Conservation (phyloP, 1,284 basidiomycete genomes). For the Ustilago nuda region DNA sequence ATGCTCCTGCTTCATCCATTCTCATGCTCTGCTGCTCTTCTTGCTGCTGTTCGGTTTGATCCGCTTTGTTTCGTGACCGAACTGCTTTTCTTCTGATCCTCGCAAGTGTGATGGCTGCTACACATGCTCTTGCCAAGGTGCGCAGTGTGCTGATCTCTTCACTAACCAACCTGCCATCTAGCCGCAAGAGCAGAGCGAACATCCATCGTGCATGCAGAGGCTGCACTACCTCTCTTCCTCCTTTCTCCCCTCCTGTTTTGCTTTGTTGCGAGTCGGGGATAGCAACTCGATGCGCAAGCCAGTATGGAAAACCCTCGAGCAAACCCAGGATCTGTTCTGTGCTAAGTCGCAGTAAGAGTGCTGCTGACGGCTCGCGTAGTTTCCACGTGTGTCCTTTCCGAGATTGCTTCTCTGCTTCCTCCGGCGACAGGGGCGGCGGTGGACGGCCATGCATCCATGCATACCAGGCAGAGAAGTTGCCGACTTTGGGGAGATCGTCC, state of each 20-base stretch:
- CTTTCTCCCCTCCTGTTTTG: not conserved
- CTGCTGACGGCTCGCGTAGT: constrained; percentile 27
- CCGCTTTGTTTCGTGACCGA: constrained; percentile 9
- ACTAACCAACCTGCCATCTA: constrained; percentile 79
- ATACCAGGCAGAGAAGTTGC: constrained; percentile 44
- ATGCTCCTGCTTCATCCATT: constrained; percentile 77
- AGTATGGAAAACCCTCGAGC: constrained; percentile 45
- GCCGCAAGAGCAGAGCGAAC: constrained; percentile 79
- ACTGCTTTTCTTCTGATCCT: constrained; percentile 49
- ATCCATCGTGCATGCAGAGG: constrained; percentile 83
- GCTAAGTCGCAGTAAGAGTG: constrained; percentile 25
- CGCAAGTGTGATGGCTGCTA: constrained; percentile 72
- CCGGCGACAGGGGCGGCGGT: constrained; percentile 8
- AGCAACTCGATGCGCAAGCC: constrained; percentile 32
- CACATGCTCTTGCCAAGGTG: constrained; percentile 80
- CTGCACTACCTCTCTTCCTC: constrained; percentile 72
- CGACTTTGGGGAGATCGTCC: constrained; percentile 38
- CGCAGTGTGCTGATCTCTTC: constrained; percentile 84
- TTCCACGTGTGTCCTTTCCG: constrained; percentile 24
- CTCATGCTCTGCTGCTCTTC: constrained; percentile 36
- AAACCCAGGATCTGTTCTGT: constrained; percentile 50
- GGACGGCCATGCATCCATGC: constrained; percentile 49
- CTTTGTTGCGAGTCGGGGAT: constrained; percentile 20
- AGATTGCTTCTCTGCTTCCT: constrained; percentile 24
- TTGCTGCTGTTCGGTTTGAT: not conserved